phyloP scores from a whole-genome alignment of 139 green algal genomes.

The Chlorella sp. region DNA sequence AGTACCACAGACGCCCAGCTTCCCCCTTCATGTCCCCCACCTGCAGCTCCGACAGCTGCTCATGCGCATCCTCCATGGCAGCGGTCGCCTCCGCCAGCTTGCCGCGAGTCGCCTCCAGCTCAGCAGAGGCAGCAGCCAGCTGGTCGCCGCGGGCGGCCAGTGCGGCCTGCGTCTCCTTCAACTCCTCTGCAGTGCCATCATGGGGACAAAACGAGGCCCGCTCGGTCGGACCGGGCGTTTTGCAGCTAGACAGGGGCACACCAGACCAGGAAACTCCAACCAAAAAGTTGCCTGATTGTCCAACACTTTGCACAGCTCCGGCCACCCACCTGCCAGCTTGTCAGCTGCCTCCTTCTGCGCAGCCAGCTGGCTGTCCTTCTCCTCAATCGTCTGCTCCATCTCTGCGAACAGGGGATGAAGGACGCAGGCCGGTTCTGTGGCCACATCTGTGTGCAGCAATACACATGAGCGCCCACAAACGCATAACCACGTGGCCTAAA shows the following conservation, averaged over 20 bases:
- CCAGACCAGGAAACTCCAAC: too few relatives aligned
- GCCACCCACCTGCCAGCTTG: background rate
- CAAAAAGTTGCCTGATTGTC: too few relatives aligned
- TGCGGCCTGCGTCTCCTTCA: background rate
- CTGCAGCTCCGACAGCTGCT: slow-evolving; percentile 30
- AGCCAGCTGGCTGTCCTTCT: background rate
- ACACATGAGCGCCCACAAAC: too few relatives aligned
- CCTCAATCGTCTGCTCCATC: slow-evolving; percentile 14
- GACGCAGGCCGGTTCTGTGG: too few relatives aligned
- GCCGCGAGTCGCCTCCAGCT: slow-evolving; percentile 1
- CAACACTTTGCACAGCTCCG: too few relatives aligned
- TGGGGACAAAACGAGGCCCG: too few relatives aligned
- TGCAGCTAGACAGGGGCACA: background rate
- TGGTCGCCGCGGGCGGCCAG: background rate
- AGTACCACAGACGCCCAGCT: too few relatives aligned
- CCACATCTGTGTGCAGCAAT: too few relatives aligned
- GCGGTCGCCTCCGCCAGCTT: slow-evolving; percentile 17
- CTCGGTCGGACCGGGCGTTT: too few relatives aligned
- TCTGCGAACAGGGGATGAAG: background rate
- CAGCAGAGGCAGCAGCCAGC: background rate
- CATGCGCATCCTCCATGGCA: slow-evolving; percentile 24
- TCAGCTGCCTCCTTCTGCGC: background rate
- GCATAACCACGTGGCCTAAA: too few relatives aligned
- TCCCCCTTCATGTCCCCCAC: background rate
- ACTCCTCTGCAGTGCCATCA: background rate